Evolutionary conservation across 2,329 filamentous ascomycete species (phyloP).

Genomic region (Thelonectria discophora): DNA sequence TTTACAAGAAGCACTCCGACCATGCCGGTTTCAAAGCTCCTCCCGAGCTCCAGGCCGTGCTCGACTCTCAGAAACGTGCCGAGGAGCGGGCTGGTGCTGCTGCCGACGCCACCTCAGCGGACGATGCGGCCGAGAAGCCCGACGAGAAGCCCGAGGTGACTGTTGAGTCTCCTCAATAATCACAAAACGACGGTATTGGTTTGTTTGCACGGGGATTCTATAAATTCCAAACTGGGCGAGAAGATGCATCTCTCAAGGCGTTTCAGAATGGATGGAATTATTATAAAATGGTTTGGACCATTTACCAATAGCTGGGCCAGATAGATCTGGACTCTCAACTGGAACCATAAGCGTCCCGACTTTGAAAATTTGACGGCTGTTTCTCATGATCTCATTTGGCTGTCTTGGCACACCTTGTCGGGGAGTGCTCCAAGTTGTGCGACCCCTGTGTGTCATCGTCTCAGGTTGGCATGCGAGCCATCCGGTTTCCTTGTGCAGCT

Average conservation of each 20-base stretch:
- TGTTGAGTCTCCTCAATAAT: slow-evolving; percentile 41
- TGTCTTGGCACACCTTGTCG: background rate
- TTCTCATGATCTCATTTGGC: slow-evolving; percentile 10
- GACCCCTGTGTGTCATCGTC: slow-evolving; percentile 21
- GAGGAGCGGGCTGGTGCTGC: slow-evolving; percentile 45
- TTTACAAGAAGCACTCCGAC: slow-evolving; percentile 90
- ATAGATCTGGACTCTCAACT: slow-evolving; percentile 11
- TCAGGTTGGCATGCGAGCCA: slow-evolving; percentile 18
- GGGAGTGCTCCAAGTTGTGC: background rate
- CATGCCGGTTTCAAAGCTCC: slow-evolving; percentile 82
- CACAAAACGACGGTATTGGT: slow-evolving; percentile 19
- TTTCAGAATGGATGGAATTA: slow-evolving; percentile 38
- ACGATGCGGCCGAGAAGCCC: slow-evolving; percentile 31
- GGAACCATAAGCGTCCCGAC: slow-evolving; percentile 8
- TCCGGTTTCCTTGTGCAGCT: slow-evolving; percentile 4
- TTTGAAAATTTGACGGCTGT: slow-evolving; percentile 4
- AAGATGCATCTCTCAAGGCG: slow-evolving; percentile 43
- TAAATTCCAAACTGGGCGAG: slow-evolving; percentile 25
- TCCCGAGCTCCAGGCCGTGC: slow-evolving; percentile 64
- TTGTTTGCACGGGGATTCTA: slow-evolving; percentile 30
- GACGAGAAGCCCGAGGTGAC: slow-evolving; percentile 40
- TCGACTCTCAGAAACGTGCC: slow-evolving; percentile 64
- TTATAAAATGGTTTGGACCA: slow-evolving; percentile 19
- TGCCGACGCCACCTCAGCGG: slow-evolving; percentile 35
- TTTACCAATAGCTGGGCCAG: slow-evolving; percentile 12